Conservation (phyloP, 2,329 filamentous ascomycete species). For the Neobulgaria alba region DNA sequence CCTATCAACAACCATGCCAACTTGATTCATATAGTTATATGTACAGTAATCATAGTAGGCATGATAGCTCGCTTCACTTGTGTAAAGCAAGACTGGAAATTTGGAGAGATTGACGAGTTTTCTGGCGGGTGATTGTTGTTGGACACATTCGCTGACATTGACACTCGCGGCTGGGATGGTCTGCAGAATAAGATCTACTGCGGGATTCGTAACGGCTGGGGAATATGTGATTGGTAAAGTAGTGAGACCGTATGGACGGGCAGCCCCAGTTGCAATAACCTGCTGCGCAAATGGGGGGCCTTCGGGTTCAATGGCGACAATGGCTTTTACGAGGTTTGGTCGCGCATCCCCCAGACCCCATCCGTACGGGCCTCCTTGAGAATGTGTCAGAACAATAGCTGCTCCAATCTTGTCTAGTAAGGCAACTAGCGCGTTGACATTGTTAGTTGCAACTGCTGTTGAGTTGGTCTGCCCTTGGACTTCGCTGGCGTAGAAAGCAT, state of each 20-base stretch:
- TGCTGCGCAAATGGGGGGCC: conserved; percentile 40
- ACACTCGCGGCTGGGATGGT: conserved; percentile 19
- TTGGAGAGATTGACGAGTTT: conserved; percentile 30
- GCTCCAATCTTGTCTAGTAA: conserved; percentile 19
- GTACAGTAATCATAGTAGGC: conserved; percentile 38
- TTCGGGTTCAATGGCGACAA: conserved; percentile 38
- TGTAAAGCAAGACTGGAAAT: conserved; percentile 33
- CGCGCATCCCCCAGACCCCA: conserved; percentile 36
- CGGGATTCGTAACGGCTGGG: conserved; percentile 33
- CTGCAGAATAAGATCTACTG: conserved; percentile 29
- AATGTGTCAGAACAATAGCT: conserved; percentile 29
- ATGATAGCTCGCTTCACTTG: conserved; percentile 37
- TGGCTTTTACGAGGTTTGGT: conserved; percentile 33
- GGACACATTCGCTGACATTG: conserved; percentile 19
- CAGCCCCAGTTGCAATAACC: conserved; percentile 29
- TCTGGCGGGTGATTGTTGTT: conserved; percentile 32
- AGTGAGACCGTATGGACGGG: conserved; percentile 37
- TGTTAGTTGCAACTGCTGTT: conserved; percentile 12
- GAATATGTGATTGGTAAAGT: conserved; percentile 40
- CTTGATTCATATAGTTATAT: conserved; percentile 35
- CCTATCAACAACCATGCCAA: conserved; percentile 31
- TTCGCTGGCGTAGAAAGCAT: conserved; percentile 31
- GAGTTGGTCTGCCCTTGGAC: conserved; percentile 33
- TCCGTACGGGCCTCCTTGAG: conserved; percentile 36
- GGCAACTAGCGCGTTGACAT: conserved; percentile 36